Base-by-base conservation (phyloP, 768 basidiomycete species). In the Suillus luteus region DNA sequence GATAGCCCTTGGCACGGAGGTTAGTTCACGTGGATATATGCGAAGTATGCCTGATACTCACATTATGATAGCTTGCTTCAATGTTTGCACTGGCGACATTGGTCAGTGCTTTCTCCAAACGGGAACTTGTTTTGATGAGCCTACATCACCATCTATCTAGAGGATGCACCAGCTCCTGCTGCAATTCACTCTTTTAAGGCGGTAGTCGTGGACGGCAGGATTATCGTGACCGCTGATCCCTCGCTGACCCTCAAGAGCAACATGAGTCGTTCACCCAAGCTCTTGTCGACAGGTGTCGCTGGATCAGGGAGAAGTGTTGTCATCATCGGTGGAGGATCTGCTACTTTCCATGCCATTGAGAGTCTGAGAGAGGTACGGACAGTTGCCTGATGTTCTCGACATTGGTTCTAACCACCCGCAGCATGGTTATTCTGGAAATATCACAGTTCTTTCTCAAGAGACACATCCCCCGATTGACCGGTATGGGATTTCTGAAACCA, bases 1-100 rank as follows among this genome's bases (percentile, higher is more conserved):
- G n/a, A 35, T 64, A 91, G 90, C 69, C 91, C 92, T 12, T 95
- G 92, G 93, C 93, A 94, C 71, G 93, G 92, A 81, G 91, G 91
- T 90, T 70, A 55, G 76, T 17, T 41, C 14, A 31, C 46, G 33
- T 61, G 33, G 37, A 51, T 55, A n/a, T 35, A 61, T n/a, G 41
- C 44, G 10, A 2, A 55, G 10, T 11, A 61, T 59, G n/a, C 14
- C 49, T 15, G 35, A 41, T 17, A 38, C 48, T 46, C 44, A 68
- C 44, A 22, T 22, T 41, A 14, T 58, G 8, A 31, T 67, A 92
- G 93, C 93, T 38, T 95, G 94, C 76, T 96, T 95, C 82, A 92
- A 91, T 69, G 83, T 92, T 58, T 89, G 87, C 76, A 91, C 86
- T 35, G 92, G 92, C 14, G 92, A 94, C 69, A 93, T 92, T 43